Evolutionary conservation across 2,329 filamentous ascomycete species (phyloP), one percentile per base, ranked within the genome.

Genomic region (Bipolaris gigantea): DNA sequence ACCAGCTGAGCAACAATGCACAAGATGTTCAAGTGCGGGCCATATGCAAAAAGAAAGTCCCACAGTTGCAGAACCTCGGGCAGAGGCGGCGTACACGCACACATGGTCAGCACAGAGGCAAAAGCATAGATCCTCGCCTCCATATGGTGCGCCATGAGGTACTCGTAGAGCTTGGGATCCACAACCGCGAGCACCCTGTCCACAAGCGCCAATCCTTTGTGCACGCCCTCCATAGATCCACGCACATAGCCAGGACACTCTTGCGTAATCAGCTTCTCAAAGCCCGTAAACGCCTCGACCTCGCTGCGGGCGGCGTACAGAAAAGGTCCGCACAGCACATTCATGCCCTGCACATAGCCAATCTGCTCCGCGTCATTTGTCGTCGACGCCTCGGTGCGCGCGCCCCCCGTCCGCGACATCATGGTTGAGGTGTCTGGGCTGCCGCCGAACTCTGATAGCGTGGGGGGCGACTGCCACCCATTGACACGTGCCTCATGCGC

Each of bases 341-440:
- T 99, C 93, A 99, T 97, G 62, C 94, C 94, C 75, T 99, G 94
- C 2, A 99, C 93, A 67, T 99, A 99, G 36, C 90, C 92, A 30
- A 92, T 90, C 10, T 90, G 84, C 85, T 61, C 87, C 82, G 57
- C 85, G 81, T 67, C 72, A 43, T 70, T 71, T 5, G 68, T 69
- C 19, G 66, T 70, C 21, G 67, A 69, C 2, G 70, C 64, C n/a
- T 67, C 73, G 38, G 60, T 73, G 58, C 62, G 60, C 15, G 59
- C 63, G 55, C 63, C 61, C 2, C 55, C 59, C 35, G 65, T 69
- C 36, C 57, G 71, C 57, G 65, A 68, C 61, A 71, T 55, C 44
- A 69, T 64, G 3, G 65, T 65, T 7, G 65, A 62, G 3, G 66
- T 74, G 49, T 83, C 80, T 1, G 79, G 80, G 45, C 75, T 77